These are phyloP conservation scores for Russula sp. DNA, from an alignment of 768 basidiomycete species.

Conservation along the genomic window DNA sequence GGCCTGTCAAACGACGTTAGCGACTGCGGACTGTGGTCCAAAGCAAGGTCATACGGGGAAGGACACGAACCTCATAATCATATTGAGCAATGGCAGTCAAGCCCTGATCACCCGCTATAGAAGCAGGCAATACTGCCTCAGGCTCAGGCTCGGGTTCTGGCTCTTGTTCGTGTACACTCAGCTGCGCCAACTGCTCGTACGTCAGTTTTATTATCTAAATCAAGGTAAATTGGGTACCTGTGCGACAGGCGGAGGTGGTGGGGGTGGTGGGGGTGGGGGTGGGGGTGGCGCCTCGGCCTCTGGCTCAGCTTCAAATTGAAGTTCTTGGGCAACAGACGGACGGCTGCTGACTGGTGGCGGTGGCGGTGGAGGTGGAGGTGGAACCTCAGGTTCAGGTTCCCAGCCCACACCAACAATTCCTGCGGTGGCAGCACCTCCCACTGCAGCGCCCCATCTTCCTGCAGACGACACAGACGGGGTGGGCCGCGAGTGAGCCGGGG, in stretches of 20 bases:
- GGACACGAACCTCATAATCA: slow-evolving; percentile 62
- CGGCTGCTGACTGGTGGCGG: slow-evolving; percentile 31
- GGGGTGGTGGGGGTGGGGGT: slow-evolving; percentile 44
- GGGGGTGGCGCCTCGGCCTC: slow-evolving; percentile 40
- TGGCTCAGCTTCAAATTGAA: slow-evolving; percentile 38
- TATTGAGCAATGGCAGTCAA: slow-evolving; percentile 73
- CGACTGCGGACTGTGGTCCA: neutral
- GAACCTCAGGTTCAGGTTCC: slow-evolving; percentile 20
- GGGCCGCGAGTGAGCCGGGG: slow-evolving; percentile 24
- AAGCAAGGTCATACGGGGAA: too few species aligned
- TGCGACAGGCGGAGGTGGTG: slow-evolving; percentile 43
- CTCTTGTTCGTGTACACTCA: slow-evolving; percentile 31
- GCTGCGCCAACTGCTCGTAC: slow-evolving; percentile 12
- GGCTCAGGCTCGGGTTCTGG: slow-evolving; percentile 37
- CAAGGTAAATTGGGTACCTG: slow-evolving; percentile 28
- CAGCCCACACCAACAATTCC: neutral
- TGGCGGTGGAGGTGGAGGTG: slow-evolving; percentile 38
- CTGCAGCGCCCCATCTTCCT: slow-evolving; percentile 36
- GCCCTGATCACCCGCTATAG: slow-evolving; percentile 43
- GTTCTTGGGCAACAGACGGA: slow-evolving; percentile 33
- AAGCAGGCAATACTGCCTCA: slow-evolving; percentile 39
- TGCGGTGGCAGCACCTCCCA: slow-evolving; percentile 22
- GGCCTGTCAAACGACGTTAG: slow-evolving; percentile 43
- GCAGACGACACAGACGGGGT: slow-evolving; percentile 20
- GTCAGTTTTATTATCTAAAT: neutral